phyloP scores from a whole-genome alignment of 345 rosid species.

The Pugionium dolabratum region DNA sequence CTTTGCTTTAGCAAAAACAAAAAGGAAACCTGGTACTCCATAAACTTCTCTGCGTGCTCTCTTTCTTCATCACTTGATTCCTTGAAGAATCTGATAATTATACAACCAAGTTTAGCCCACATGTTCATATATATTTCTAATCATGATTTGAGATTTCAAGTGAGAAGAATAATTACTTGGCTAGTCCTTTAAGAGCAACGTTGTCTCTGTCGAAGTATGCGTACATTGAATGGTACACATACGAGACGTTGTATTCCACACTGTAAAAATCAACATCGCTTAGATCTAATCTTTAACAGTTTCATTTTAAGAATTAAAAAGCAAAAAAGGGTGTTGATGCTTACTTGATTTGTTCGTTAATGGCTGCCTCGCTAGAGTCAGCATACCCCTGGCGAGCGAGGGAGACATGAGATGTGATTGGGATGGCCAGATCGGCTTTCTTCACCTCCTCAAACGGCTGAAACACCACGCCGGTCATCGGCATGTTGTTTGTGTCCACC shows the following conservation, averaged over 20 bases:
- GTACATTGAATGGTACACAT: constrained; percentile 76
- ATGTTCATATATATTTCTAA: no score
- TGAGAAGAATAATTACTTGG: constrained; percentile 53
- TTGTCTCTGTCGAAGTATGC: constrained; percentile 89
- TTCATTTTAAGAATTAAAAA: not conserved
- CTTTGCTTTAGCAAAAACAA: not conserved
- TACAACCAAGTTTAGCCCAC: not conserved
- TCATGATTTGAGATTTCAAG: no score
- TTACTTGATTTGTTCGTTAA: constrained; percentile 92
- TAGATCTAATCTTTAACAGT: not conserved
- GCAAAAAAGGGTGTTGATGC: not conserved
- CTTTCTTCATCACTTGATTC: constrained; percentile 92
- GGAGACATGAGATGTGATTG: constrained; percentile 51
- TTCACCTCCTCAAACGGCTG: constrained; percentile 81
- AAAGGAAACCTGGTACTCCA: constrained; percentile 73
- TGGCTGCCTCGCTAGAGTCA: constrained; percentile 57
- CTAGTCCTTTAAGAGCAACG: constrained; percentile 65
- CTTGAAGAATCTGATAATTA: constrained; percentile 63
- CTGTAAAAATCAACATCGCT: constrained; percentile 35
- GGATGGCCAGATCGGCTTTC: constrained; percentile 56
- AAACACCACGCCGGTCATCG: constrained; percentile 64
- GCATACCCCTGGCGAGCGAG: constrained; percentile 66
- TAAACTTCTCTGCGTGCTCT: constrained; percentile 75
- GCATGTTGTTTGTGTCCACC: constrained; percentile 29
- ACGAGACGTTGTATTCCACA: constrained; percentile 83